A percentile compares a stretch with the other conserved stretches of the same genome.
phyloP scores from a whole-genome alignment of 371 early-diverging fungal genomes.

The Circinella minor region DNA sequence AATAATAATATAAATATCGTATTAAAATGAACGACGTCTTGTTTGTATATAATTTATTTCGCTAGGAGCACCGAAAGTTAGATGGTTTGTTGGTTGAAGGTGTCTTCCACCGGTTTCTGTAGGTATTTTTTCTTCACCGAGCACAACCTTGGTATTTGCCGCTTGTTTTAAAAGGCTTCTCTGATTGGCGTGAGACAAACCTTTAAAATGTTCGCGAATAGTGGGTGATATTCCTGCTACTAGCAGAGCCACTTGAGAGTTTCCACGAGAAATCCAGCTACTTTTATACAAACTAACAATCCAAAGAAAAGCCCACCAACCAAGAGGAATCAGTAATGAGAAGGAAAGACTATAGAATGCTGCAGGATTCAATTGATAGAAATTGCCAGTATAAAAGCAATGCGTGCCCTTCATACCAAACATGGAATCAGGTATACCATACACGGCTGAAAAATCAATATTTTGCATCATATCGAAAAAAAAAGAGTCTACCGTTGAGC shows the following conservation, averaged over 20 bases:
- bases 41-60: constrained; percentile 16
- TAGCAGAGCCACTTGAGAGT: constrained; percentile 26
- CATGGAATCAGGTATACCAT: constrained; percentile 2
- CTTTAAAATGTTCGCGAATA: constrained; percentile 13
- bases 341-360: constrained; percentile 16
- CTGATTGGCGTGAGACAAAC: constrained; percentile 22
- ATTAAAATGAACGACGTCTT: constrained; percentile 4
- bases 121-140: constrained; percentile 15
- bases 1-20: background rate
- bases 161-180: constrained; percentile 16
- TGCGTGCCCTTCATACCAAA: background rate
- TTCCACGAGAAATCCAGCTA: constrained; percentile 25
- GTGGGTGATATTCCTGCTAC: constrained; percentile 23
- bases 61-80: constrained; percentile 17
- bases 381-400: background rate
- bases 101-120: too few species aligned
- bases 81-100: constrained; percentile 10
- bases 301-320: constrained; percentile 25
- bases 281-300: constrained; percentile 20
- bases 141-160: constrained; percentile 9
- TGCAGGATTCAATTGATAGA: constrained; percentile 15
- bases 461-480: background rate
- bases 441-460: constrained; percentile 9
- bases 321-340: constrained; percentile 16
- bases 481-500: constrained; percentile 4